phyloP scores from a whole-genome alignment of 2,329 filamentous ascomycete species.

The Colletotrichum costaricense region DNA sequence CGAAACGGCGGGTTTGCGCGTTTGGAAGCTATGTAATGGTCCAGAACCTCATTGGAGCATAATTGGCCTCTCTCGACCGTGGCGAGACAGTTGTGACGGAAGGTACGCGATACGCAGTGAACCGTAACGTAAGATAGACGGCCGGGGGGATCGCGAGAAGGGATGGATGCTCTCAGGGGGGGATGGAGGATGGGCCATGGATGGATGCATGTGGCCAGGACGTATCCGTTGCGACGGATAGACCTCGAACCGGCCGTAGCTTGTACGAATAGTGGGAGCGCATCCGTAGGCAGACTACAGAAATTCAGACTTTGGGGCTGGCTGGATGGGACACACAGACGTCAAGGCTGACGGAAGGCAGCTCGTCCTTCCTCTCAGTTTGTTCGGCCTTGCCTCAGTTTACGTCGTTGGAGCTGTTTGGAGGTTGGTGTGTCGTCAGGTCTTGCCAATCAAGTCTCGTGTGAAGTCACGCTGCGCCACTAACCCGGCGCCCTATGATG shows the following conservation, averaged over 20 bases:
- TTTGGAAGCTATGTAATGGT: background rate
- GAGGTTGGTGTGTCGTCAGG: slow-evolving; percentile 30
- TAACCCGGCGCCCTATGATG: slow-evolving; percentile 27
- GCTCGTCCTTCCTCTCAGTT: background rate
- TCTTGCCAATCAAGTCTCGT: slow-evolving; percentile 26
- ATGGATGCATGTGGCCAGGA: slow-evolving; percentile 9
- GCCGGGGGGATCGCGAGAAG: background rate
- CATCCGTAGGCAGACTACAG: background rate
- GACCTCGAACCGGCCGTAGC: background rate
- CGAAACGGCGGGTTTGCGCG: slow-evolving; percentile 15
- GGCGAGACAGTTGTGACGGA: slow-evolving; percentile 22
- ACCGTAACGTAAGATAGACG: slow-evolving; percentile 18
- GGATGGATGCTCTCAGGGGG: slow-evolving; percentile 1
- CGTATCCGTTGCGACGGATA: slow-evolving; percentile 4
- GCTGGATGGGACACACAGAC: slow-evolving; percentile 22
- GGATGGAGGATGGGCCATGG: background rate
- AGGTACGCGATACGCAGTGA: slow-evolving; percentile 18
- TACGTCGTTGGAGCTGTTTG: slow-evolving; percentile 24
- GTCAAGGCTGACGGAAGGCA: slow-evolving; percentile 33
- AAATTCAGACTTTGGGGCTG: background rate
- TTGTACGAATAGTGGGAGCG: background rate
- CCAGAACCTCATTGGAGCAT: slow-evolving; percentile 24
- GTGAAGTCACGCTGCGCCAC: slow-evolving; percentile 35
- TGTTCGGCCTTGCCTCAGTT: slow-evolving; percentile 10
- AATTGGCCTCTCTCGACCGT: slow-evolving; percentile 22